Conservation (phyloP, 1,139 yeast species). For the Yamadazyma songkhlaensis region DNA sequence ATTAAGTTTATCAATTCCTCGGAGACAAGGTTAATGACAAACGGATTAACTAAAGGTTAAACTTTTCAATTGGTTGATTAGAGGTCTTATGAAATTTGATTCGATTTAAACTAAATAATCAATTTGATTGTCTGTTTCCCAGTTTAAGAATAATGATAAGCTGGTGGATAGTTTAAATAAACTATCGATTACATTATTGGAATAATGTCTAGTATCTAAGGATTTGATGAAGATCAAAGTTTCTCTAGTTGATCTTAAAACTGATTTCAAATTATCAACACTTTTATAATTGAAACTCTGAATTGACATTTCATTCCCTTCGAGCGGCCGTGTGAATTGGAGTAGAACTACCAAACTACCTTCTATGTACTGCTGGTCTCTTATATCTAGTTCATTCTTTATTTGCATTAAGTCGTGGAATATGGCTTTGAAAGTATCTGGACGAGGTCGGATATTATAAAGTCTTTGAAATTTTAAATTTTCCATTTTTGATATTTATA, state of each 20-base stretch:
- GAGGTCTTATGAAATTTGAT: neutral
- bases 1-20: neutral
- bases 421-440: conserved; percentile 1
- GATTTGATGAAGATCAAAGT: conserved; percentile 9
- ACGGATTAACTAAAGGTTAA: neutral
- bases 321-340: neutral
- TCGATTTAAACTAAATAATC: neutral
- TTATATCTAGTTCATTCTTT: neutral
- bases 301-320: neutral
- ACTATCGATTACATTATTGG: conserved; percentile 2
- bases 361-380: neutral
- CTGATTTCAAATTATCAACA: neutral
- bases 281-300: neutral
- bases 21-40: neutral
- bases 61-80: neutral
- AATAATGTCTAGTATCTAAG: conserved; percentile 4
- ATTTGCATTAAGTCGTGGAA: neutral
- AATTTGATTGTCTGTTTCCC: neutral
- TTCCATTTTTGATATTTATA: neutral
- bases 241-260: conserved; percentile 8
- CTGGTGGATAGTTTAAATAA: neutral
- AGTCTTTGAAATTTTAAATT: neutral
- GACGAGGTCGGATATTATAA: neutral
- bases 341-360: neutral
- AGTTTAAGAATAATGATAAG: neutral